Conservation (phyloP, 345 rosid genomes). For the Cochlearia excelsa region DNA sequence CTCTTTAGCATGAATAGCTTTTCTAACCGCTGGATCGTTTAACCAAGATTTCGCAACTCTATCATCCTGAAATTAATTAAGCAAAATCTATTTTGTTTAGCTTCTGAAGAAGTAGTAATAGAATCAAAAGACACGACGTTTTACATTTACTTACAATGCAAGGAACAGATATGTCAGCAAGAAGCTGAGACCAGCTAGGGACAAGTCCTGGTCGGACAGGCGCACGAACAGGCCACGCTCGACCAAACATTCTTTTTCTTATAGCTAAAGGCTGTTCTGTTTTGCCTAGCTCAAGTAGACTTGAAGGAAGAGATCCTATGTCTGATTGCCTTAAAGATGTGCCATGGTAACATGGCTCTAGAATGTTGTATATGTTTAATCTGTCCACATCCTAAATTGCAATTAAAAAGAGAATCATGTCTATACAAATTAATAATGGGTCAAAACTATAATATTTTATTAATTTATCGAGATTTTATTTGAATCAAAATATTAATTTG, state of each 20-base stretch:
- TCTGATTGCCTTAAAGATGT: slow-evolving; percentile 41
- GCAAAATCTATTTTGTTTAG: background rate
- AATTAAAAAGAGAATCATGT: background rate
- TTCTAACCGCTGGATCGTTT: slow-evolving; percentile 57
- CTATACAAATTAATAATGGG: too few species aligned
- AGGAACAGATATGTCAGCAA: slow-evolving; percentile 49
- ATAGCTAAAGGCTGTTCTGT: slow-evolving; percentile 72
- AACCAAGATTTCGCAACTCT: slow-evolving; percentile 82
- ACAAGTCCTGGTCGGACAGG: slow-evolving; percentile 76
- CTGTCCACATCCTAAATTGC: slow-evolving; percentile 11
- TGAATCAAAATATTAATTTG: too few species aligned
- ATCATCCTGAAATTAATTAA: slow-evolving; percentile 49
- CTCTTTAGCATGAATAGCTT: slow-evolving; percentile 64
- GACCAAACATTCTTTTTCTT: slow-evolving; percentile 85
- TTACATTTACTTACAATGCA: slow-evolving; percentile 60
- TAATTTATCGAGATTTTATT: too few species aligned
- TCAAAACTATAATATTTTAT: too few species aligned
- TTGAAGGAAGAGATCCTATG: slow-evolving; percentile 47
- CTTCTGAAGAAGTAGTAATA: background rate
- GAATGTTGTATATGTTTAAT: slow-evolving; percentile 76
- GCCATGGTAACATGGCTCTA: slow-evolving; percentile 78
- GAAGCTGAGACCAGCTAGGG: slow-evolving; percentile 88
- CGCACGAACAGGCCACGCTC: slow-evolving; percentile 90
- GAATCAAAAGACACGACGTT: background rate
- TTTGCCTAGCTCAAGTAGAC: slow-evolving; percentile 49